phyloP scores from a whole-genome alignment of 129 eudicot species.

The Mikania micrantha region DNA sequence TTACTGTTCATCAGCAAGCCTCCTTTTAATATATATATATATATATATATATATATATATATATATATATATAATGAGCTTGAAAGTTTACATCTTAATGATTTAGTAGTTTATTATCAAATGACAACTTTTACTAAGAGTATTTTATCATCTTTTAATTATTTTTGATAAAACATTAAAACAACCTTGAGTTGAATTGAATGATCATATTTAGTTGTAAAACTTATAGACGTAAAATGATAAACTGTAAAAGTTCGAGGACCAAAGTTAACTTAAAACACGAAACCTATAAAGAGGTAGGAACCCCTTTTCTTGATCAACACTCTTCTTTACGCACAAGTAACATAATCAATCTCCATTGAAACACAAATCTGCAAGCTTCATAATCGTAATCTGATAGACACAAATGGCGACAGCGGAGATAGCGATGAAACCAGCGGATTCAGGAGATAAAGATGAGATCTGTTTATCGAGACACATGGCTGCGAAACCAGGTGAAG shows the following conservation, averaged over 20 bases:
- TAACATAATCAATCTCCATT: conserved; percentile 6
- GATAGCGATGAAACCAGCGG: conserved; percentile 37
- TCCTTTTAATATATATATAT: too few relatives aligned
- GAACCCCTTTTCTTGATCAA: conserved; percentile 14
- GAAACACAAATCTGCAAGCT: background rate
- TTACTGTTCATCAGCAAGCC: too few relatives aligned
- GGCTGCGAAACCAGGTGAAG: conserved; percentile 56
- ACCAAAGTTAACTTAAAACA: background rate
- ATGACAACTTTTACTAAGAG: too few relatives aligned
- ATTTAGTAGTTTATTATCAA: too few relatives aligned
- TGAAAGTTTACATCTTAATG: too few relatives aligned
- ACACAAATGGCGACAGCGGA: conserved; percentile 51
- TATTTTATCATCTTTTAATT: too few relatives aligned
- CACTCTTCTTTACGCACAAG: background rate
- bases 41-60: too few relatives aligned
- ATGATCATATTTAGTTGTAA: too few relatives aligned
- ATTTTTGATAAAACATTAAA: too few relatives aligned
- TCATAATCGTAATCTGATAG: background rate
- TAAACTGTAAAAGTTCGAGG: background rate
- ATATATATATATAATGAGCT: too few relatives aligned
- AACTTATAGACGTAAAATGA: too few relatives aligned
- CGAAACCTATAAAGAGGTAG: background rate
- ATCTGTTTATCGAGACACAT: conserved; percentile 30
- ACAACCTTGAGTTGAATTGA: too few relatives aligned
- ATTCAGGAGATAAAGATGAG: conserved; percentile 32